phyloP scores from a whole-genome alignment of 1,284 basidiomycete genomes.

The Kalmanozyma brasiliensis region DNA sequence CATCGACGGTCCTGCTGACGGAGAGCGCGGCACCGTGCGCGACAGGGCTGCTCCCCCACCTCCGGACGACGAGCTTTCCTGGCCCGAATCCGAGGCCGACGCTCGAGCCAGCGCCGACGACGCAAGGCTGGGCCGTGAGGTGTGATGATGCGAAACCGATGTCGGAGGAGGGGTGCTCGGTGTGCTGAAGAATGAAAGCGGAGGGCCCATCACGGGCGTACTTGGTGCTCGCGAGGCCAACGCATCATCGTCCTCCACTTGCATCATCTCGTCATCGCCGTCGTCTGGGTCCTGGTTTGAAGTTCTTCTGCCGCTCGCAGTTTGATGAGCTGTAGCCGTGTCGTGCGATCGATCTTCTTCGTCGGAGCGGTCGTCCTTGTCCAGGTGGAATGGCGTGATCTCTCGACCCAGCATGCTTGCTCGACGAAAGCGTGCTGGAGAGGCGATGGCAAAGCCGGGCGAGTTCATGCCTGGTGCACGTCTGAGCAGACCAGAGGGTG shows the following conservation, averaged over 20 bases:
- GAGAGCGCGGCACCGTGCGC: slow-evolving; percentile 17
- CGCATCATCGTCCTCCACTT: slow-evolving; percentile 29
- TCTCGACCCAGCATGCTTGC: slow-evolving; percentile 57
- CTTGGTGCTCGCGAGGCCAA: slow-evolving; percentile 16
- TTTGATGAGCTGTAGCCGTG: slow-evolving; percentile 8
- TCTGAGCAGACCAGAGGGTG: slow-evolving; percentile 24
- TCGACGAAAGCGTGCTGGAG: slow-evolving; percentile 43
- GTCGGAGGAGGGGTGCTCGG: slow-evolving; percentile 32
- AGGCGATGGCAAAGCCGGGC: slow-evolving; percentile 29
- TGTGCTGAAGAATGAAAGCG: slow-evolving; percentile 24
- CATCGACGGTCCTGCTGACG: slow-evolving; percentile 17
- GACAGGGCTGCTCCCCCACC: slow-evolving; percentile 17
- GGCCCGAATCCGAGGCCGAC: slow-evolving; percentile 44
- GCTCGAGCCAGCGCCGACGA: slow-evolving; percentile 23
- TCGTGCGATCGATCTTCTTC: slow-evolving; percentile 4
- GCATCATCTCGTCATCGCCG: slow-evolving; percentile 43
- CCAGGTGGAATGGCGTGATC: slow-evolving; percentile 45
- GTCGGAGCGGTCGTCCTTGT: slow-evolving; percentile 23
- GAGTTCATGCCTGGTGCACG: slow-evolving; percentile 32
- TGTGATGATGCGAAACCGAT: slow-evolving; percentile 8
- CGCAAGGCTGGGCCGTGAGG: slow-evolving; percentile 5
- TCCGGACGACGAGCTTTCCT: slow-evolving; percentile 42
- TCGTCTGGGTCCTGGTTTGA: slow-evolving; percentile 32
- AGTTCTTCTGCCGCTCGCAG: background rate
- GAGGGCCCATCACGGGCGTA: slow-evolving; percentile 37